phyloP scores from a whole-genome alignment of 768 basidiomycete species.

The Psilocybe azurescens region DNA sequence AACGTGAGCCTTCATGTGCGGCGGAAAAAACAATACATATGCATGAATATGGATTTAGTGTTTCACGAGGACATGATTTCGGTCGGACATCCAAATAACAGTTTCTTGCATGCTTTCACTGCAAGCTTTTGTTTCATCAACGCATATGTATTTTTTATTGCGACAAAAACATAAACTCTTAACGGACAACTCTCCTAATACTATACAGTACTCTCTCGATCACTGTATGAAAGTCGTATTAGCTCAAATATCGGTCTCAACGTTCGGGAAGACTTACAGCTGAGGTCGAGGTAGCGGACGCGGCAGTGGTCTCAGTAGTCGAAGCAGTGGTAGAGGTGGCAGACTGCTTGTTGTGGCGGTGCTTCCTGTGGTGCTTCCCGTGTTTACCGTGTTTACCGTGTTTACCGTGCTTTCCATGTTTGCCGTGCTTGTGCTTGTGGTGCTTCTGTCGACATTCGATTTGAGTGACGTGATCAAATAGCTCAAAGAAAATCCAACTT shows the following conservation, averaged over 20 bases:
- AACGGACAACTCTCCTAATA: not conserved
- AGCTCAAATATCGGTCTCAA: not conserved
- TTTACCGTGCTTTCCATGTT: not conserved
- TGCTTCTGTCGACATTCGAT: not conserved
- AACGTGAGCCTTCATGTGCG: too few relatives aligned
- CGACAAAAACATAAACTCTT: not conserved
- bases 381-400: slow-evolving; percentile 2
- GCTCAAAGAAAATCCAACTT: not conserved
- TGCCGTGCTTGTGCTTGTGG: slow-evolving; percentile 7
- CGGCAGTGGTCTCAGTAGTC: not conserved
- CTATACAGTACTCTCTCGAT: not conserved
- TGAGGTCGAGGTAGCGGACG: slow-evolving; percentile 3
- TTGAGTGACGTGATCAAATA: not conserved
- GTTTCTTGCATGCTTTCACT: too few relatives aligned
- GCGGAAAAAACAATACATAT: too few relatives aligned
- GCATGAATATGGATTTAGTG: too few relatives aligned
- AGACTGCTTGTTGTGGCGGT: slow-evolving; percentile 8
- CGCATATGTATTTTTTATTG: not conserved
- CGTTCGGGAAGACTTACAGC: not conserved
- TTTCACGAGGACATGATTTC: too few relatives aligned
- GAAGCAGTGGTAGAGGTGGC: not conserved
- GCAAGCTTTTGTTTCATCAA: not conserved
- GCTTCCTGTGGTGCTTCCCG: slow-evolving; percentile 9
- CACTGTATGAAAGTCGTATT: not conserved
- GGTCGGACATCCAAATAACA: too few relatives aligned